Base-by-base conservation (phyloP, 169 alveolate species). In the Babesia bovis region DNA sequence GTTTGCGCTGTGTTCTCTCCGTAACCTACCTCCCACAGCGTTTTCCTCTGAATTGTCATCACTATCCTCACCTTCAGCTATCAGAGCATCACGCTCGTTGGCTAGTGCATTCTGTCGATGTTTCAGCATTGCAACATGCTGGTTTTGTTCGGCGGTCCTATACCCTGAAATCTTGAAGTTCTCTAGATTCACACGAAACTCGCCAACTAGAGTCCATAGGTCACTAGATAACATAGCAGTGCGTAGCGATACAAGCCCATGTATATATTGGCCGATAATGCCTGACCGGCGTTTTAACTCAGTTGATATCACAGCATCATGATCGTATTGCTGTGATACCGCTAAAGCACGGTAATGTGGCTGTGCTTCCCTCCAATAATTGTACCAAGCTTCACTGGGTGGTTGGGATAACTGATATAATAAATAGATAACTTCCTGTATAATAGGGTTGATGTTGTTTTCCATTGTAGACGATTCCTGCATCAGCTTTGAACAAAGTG, bases 161-260 rank as follows among this genome's bases (percentile, higher is more conserved):
- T 60, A 59, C 7, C 75, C 75, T 21, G 63, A 52, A 21, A 45
- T 59, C 44, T 78, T 60, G 47, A 78, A 69, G 19, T 78, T 69
- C 57, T 78, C 83, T 52, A 78, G 42, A 6, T 68, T 68, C 35
- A 78, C 33, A 6, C 87, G 68, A 25, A 69, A 78, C 33, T 78
- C 87, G 32, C 87, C 87, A 5, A 78, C 44, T 19, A 78, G 55
- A n/a, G 75, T 63, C 87, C 87, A 78, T 21, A 78, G 35, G 53
- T 78, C 77, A 36, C 58, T 59, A 15, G 58, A 58, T 44, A 35
- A 41, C 55, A 78, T 30, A 21, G 75, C 58, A 3, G 68, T 17
- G 7, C 83, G 55, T 21, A 68, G 30, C 0, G 23, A 21, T 15
- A 50, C 53, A 58, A 78, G 30, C 19, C 87, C 87, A 17, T 78